Percentiles rank a stretch among this genome's conserved stretches.
Conservation (phyloP, 1,284 basidiomycete genomes). For the Vanrija humicola region DNA sequence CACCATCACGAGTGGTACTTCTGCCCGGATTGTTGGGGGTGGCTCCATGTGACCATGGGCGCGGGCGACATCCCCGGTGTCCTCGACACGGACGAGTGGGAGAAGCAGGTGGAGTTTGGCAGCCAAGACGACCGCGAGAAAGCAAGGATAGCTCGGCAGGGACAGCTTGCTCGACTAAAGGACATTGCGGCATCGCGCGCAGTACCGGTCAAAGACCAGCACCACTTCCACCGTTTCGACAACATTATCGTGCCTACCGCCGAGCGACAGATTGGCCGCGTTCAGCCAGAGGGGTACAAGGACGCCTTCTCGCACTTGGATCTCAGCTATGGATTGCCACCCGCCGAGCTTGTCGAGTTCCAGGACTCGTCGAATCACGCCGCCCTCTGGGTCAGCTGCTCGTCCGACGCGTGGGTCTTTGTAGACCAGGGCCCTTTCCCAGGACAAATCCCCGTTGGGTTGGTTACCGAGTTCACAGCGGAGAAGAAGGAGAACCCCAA, state of each 20-base stretch:
- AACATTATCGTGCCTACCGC: constrained; percentile 10
- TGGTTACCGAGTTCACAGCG: constrained; percentile 27
- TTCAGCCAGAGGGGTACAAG: constrained; percentile 20
- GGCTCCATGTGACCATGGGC: constrained; percentile 28
- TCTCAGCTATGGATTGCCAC: constrained; percentile 2
- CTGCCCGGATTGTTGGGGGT: constrained; percentile 39
- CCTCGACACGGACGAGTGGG: constrained; percentile 25
- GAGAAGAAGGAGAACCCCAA: constrained; percentile 37
- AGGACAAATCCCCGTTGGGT: constrained; percentile 30
- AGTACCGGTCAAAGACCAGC: constrained; percentile 1
- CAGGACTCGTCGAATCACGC: neutral
- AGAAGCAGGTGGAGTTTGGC: neutral
- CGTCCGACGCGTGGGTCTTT: constrained; percentile 30
- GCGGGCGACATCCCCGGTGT: constrained; percentile 6
- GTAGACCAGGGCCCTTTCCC: constrained; percentile 30
- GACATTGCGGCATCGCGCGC: constrained; percentile 15
- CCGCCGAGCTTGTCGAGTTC: neutral
- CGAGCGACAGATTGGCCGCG: constrained; percentile 23
- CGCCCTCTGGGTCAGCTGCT: constrained; percentile 28
- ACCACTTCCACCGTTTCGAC: constrained; percentile 33
- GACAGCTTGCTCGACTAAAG: constrained; percentile 4
- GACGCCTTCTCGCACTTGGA: constrained; percentile 34
- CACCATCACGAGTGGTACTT: constrained; percentile 37
- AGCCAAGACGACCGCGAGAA: neutral
- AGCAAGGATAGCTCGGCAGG: neutral